Base-by-base conservation (phyloP, 2,329 filamentous ascomycete species). In the Periconia sp. region DNA sequence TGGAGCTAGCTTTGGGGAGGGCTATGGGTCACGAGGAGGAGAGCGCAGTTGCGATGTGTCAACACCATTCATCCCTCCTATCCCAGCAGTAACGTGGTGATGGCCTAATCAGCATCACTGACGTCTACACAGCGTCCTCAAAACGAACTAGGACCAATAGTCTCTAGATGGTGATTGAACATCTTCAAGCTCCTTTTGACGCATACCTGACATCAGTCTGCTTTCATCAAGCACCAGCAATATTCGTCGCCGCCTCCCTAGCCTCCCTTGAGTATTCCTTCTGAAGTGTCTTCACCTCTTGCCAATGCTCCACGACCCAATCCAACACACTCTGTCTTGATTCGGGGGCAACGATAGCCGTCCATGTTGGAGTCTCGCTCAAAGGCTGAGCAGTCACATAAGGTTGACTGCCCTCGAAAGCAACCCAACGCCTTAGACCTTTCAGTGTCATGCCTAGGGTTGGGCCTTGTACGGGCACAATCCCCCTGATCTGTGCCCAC, bases 401-500 rank as follows among this genome's bases (percentile, higher is more conserved):
- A 10, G 62, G 57, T 5, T 39, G 30, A 8, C 59, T 57, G 16
- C 63, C 33, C 1, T 54, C 15, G 22, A 68, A 68, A 3, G 36
- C 34, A 2, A 72, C 69, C 61, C 66, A 73, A 9, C 65, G 57
- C 40, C 61, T 63, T 34, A 72, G 39, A 3, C 59, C 63, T 19
- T 58, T 61, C 13, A 71, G 16, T 1, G 52, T 53, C 5, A 49
- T 33, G n/a, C 50, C 46, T 3, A 66, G 38, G 8, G 56, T 45
- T n/a, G 57, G 59, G 5, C 55, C 59, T 9, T 61, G 47, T 6
- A 56, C 24, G 0, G 65, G 61, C 5, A 73, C 33, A 0, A 33
- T 21, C 4, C 51, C 75, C 54, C 78, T 77, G n/a, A 80, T 62
- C 1, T 64, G 58, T 9, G 66, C 71, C 70, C 73, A 77, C 10